Conservation (phyloP, 23 red algal genomes). For the Cyanidiococcus yangmingshanensis region DNA sequence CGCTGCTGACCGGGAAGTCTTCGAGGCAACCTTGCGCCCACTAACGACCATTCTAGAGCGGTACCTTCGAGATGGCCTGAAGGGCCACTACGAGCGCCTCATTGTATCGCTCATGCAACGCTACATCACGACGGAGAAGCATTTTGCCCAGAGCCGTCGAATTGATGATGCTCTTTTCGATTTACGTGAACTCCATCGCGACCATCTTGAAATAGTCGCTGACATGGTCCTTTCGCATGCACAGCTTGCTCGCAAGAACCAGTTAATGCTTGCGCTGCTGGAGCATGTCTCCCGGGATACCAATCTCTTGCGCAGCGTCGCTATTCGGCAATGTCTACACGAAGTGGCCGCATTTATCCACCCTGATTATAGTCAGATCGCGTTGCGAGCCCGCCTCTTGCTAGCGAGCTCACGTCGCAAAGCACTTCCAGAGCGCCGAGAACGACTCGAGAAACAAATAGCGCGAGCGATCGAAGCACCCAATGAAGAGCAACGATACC, state of each 20-base stretch:
- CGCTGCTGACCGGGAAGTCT: neutral
- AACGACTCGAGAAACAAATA: slow-evolving; percentile 29
- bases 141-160: slow-evolving; percentile 40
- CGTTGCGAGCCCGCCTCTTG: slow-evolving; percentile 69
- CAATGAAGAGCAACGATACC: slow-evolving; percentile 22
- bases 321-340: slow-evolving; percentile 48
- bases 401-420: slow-evolving; percentile 48
- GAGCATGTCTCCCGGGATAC: slow-evolving; percentile 20
- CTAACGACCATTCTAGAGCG: neutral
- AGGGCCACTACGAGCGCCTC: slow-evolving; percentile 1
- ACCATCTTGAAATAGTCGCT: slow-evolving; percentile 65
- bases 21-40: slow-evolving; percentile 12
- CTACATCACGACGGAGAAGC: slow-evolving; percentile 78
- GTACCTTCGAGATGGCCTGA: neutral
- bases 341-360: slow-evolving; percentile 66
- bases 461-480: slow-evolving; percentile 26
- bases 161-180: slow-evolving; percentile 68
- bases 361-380: slow-evolving; percentile 72
- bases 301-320: neutral
- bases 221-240: slow-evolving; percentile 76
- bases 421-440: slow-evolving; percentile 44
- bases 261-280: slow-evolving; percentile 49
- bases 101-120: slow-evolving; percentile 48
- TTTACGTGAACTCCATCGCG: slow-evolving; percentile 55
- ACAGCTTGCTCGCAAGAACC: slow-evolving; percentile 61